These are phyloP conservation scores for Houttuynia cordata DNA, from an alignment of 164 flowering plant genomes.

Conservation along the genomic window DNA sequence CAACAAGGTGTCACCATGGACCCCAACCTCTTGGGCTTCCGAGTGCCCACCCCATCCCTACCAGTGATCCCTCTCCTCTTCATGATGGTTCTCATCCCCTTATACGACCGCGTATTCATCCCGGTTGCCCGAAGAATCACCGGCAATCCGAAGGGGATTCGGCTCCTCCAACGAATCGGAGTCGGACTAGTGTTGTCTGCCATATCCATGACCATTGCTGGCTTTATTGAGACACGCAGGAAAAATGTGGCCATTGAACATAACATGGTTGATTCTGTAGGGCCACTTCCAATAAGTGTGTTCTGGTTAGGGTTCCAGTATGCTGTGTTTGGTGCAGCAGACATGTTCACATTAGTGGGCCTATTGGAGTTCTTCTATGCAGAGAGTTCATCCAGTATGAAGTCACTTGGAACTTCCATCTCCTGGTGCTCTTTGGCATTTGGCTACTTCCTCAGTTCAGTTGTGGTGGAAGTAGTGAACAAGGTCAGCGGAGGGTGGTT, in stretches of 20 bases:
- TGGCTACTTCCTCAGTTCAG: conserved; percentile 54
- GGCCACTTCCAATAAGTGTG: conserved; percentile 43
- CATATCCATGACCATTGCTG: conserved; percentile 55
- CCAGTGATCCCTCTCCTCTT: conserved; percentile 47
- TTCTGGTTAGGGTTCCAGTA: conserved; percentile 65
- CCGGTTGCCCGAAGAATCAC: conserved; percentile 47
- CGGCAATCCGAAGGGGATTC: conserved; percentile 54
- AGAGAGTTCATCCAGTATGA: conserved; percentile 60
- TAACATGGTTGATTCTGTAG: conserved; percentile 36
- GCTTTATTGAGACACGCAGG: conserved; percentile 36
- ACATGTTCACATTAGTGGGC: conserved; percentile 61
- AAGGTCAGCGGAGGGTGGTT: conserved; percentile 62
- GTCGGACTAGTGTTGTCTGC: conserved; percentile 50
- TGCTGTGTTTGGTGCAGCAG: conserved; percentile 52
- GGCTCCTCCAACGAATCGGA: conserved; percentile 50
- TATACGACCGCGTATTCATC: conserved; percentile 49
- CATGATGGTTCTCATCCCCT: conserved; percentile 41
- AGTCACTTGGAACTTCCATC: conserved; percentile 47
- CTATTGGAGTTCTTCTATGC: conserved; percentile 58
- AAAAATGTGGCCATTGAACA: conserved; percentile 35
- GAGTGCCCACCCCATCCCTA: conserved; percentile 45
- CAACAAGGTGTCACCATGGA: conserved; percentile 65
- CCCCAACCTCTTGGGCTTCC: conserved; percentile 27
- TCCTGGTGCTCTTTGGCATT: conserved; percentile 55
- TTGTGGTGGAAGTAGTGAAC: conserved; percentile 56